phyloP scores from a whole-genome alignment of 2,329 filamentous ascomycete genomes.

The Colletotrichum camelliae region DNA sequence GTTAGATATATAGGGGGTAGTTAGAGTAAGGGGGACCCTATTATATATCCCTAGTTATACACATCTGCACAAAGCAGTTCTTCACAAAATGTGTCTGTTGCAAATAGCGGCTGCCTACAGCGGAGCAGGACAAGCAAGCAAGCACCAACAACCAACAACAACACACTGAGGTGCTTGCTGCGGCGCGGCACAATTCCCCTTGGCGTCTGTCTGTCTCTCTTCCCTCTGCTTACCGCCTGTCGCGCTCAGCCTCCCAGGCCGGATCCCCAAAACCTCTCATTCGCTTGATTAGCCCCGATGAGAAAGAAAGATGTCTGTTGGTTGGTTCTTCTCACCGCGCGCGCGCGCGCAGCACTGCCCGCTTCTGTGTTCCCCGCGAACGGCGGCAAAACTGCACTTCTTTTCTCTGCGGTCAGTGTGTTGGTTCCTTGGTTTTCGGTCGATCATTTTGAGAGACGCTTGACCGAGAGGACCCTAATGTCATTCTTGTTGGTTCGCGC shows the following conservation, averaged over 20 bases:
- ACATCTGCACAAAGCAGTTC: too few species aligned
- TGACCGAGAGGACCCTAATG: too few species aligned
- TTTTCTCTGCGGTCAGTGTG: too few species aligned
- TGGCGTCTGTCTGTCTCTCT: background rate
- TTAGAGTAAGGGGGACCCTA: too few species aligned
- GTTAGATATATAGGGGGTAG: too few species aligned
- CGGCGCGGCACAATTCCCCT: background rate
- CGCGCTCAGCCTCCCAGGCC: background rate
- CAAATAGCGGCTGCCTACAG: background rate
- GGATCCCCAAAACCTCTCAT: background rate
- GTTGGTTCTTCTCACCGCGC: background rate
- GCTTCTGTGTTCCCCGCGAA: background rate
- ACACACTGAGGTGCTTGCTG: background rate
- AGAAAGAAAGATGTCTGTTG: background rate
- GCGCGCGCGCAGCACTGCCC: background rate
- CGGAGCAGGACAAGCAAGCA: background rate
- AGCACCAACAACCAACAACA: background rate
- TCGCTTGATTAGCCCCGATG: background rate
- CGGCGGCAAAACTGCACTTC: too few species aligned
- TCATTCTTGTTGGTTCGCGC: too few species aligned
- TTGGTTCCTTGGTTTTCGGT: too few species aligned
- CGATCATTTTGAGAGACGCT: too few species aligned
- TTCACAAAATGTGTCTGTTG: too few species aligned
- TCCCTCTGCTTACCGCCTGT: background rate
- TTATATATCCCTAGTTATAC: too few species aligned